Conservation (phyloP, 257 asterid genomes). For the Fraxinus excelsior region DNA sequence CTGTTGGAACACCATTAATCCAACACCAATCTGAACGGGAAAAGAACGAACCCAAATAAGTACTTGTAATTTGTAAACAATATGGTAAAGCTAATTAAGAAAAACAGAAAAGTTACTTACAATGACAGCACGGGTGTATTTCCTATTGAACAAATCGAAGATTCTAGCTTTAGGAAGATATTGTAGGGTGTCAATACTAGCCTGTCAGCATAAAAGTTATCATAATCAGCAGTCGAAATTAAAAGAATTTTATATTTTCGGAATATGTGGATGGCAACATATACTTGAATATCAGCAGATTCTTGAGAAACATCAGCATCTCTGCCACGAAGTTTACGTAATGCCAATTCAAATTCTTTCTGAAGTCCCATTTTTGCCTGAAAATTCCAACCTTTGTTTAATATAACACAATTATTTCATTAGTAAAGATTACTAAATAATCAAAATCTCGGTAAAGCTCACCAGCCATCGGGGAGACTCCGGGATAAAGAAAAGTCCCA, state of each 20-base stretch:
- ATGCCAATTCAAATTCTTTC: slow-evolving; percentile 66
- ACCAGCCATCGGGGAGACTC: slow-evolving; percentile 99
- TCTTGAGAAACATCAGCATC: slow-evolving; percentile 60
- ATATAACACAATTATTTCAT: neutral
- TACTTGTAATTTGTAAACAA: neutral
- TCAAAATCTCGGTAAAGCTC: slow-evolving; percentile 21
- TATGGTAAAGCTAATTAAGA: neutral
- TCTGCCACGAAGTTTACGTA: slow-evolving; percentile 66
- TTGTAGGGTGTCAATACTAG: slow-evolving; percentile 43
- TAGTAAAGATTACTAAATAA: neutral
- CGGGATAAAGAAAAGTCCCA: slow-evolving; percentile 75
- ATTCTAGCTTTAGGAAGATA: slow-evolving; percentile 57
- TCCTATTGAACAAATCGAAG: slow-evolving; percentile 53
- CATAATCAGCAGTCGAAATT: neutral
- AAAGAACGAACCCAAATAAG: neutral
- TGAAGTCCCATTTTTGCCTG: slow-evolving; percentile 81
- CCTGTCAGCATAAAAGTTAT: slow-evolving; percentile 35
- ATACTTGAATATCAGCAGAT: slow-evolving; percentile 76
- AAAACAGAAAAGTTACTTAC: slow-evolving; percentile 41
- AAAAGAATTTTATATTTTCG: neutral
- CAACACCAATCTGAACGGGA: slow-evolving; percentile 61
- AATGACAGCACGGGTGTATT: slow-evolving; percentile 60
- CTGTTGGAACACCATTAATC: slow-evolving; percentile 82
- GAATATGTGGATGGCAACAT: neutral
- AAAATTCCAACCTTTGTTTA: neutral